Percentiles rank a stretch among this genome's conserved stretches.
These are phyloP conservation scores for Brachypodium distachyon DNA, from an alignment of 202 grass and related monocot genomes.

Conservation along the genomic window DNA sequence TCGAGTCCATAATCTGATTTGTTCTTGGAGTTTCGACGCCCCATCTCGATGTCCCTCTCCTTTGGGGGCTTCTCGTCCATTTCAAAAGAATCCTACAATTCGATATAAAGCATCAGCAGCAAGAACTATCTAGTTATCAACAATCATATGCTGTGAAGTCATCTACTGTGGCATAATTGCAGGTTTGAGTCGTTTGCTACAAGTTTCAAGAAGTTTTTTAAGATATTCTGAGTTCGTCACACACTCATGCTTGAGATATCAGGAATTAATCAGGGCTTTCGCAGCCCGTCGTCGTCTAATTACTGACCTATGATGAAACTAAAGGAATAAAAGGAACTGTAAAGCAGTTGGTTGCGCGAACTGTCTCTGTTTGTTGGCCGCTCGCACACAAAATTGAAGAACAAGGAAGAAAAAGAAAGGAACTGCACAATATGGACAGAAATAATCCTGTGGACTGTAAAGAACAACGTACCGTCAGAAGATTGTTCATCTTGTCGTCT, in stretches of 20 bases:
- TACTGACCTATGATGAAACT: neutral
- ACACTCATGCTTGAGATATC: neutral
- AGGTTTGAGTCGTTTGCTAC: neutral
- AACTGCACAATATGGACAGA: neutral
- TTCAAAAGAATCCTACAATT: conserved; percentile 44
- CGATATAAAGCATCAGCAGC: neutral
- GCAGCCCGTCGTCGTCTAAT: neutral
- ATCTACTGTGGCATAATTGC: neutral
- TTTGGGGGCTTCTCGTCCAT: conserved; percentile 12
- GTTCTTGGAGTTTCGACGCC: conserved; percentile 33
- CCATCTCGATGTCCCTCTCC: conserved; percentile 67
- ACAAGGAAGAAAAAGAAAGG: neutral
- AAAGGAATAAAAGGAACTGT: too few relatives aligned
- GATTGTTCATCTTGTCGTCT: conserved; percentile 43
- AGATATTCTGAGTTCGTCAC: neutral
- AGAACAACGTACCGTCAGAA: conserved; percentile 48
- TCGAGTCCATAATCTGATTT: conserved; percentile 62
- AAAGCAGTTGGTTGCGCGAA: too few relatives aligned
- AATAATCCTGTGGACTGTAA: neutral
- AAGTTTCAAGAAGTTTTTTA: neutral
- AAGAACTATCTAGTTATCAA: too few relatives aligned
- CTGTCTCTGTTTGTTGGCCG: neutral
- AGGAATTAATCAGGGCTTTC: neutral
- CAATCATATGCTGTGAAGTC: neutral
- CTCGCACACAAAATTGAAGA: neutral